Evolutionary conservation across 1,139 yeast genomes (phyloP).

Genomic region (Taphrina sp.): DNA sequence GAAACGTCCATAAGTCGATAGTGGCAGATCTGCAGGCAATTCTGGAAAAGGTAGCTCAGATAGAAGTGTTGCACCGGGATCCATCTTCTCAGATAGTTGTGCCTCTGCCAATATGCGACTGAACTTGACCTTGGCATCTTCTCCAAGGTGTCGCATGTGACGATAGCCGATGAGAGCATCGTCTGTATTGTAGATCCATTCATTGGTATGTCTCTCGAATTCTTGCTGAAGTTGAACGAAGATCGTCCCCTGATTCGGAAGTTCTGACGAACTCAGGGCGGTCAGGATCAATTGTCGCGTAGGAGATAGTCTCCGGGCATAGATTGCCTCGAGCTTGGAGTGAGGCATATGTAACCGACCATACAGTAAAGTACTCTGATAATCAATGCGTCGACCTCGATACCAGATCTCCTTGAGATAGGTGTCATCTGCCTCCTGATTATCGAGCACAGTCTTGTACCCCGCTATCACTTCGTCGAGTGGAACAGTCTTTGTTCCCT

Average conservation of each 20-base stretch:
- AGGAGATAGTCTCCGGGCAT: conserved; percentile 62
- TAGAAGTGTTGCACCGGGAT: conserved; percentile 1
- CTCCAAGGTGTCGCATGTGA: conserved; percentile 67
- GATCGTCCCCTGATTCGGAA: conserved; percentile 54
- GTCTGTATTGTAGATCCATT: conserved; percentile 79
- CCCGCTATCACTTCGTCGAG: conserved; percentile 39
- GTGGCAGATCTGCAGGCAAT: conserved; percentile 42
- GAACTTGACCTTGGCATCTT: conserved; percentile 10
- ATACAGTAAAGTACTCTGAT: conserved; percentile 52
- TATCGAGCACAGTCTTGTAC: conserved; percentile 48
- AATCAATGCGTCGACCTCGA: conserved; percentile 44
- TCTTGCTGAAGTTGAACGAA: conserved; percentile 73
- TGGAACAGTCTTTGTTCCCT: conserved; percentile 53
- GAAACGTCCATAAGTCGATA: conserved; percentile 49
- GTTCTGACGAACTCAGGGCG: conserved; percentile 69
- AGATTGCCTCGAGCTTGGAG: conserved; percentile 83
- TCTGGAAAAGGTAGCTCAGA: conserved; percentile 3
- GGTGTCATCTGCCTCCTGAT: conserved; percentile 36
- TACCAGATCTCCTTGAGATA: conserved; percentile 43
- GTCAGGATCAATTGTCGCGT: conserved; percentile 66
- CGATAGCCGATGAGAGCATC: conserved; percentile 85
- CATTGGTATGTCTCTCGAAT: conserved; percentile 65
- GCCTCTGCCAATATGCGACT: conserved; percentile 10
- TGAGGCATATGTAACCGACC: conserved; percentile 91
- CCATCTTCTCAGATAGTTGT: conserved; percentile 14